Evolutionary conservation across 331 rosid species (phyloP).

Genomic region (Phaseolus coccineus): DNA sequence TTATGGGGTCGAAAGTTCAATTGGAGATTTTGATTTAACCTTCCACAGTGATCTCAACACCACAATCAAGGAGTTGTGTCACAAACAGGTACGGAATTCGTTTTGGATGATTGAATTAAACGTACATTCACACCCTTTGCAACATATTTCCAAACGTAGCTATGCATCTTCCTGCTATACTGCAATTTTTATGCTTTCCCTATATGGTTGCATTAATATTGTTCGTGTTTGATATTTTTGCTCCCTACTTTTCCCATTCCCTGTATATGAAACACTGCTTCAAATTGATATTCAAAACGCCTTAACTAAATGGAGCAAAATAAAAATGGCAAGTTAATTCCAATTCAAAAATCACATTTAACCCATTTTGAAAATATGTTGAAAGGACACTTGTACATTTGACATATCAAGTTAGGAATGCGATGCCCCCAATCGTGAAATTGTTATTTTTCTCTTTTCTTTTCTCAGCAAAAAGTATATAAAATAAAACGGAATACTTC

Average conservation of each 20-base stretch:
- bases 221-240: neutral
- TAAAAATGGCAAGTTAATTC: too few relatives aligned
- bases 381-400: neutral
- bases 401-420: neutral
- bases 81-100: neutral
- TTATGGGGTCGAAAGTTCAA: neutral
- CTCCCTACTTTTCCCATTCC: neutral
- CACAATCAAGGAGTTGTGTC: neutral
- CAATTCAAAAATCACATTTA: too few relatives aligned
- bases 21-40: neutral
- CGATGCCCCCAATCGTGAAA: too few relatives aligned
- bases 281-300: neutral
- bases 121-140: too few relatives aligned
- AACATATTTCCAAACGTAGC: too few relatives aligned
- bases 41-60: neutral
- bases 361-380: neutral
- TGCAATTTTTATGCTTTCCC: too few relatives aligned
- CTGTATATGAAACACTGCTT: neutral
- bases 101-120: neutral
- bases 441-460: too few relatives aligned
- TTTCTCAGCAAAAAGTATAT: too few relatives aligned
- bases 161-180: too few relatives aligned
- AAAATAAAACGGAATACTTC: too few relatives aligned
- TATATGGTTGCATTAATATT: neutral
- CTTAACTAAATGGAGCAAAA: too few relatives aligned